Percentiles rank a stretch among this genome's conserved stretches.
Evolutionary conservation across 2,329 filamentous ascomycete genomes (phyloP).

Genomic region (Fusarium penzigii): DNA sequence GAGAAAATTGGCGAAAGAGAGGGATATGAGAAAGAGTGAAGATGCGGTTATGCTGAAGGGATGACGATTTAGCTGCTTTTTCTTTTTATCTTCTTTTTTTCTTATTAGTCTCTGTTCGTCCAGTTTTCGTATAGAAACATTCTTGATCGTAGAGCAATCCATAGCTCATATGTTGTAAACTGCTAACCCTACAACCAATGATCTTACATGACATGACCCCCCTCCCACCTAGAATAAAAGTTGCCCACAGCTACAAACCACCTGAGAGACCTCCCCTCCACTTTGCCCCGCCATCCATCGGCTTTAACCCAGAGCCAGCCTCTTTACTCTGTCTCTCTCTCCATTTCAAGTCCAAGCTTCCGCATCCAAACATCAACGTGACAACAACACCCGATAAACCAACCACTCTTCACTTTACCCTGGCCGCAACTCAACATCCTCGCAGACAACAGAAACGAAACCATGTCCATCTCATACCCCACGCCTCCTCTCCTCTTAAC

Average conservation of each 20-base stretch:
- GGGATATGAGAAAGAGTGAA: no score
- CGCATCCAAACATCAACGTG: constrained; percentile 1
- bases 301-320: constrained; percentile 8
- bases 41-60: no score
- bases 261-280: background rate
- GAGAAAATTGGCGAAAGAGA: background rate
- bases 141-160: constrained; percentile 1
- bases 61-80: no score
- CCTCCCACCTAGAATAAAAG: constrained; percentile 7
- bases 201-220: constrained; percentile 27
- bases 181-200: constrained; percentile 21
- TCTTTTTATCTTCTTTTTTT: background rate
- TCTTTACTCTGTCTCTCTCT: constrained; percentile 21
- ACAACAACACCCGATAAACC: background rate
- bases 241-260: background rate
- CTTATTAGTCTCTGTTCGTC: background rate
- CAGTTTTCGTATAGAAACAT: background rate
- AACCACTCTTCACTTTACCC: background rate
- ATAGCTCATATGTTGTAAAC: background rate
- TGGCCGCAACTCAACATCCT: background rate
- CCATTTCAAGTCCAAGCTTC: constrained; percentile 13
- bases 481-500: constrained; percentile 64
- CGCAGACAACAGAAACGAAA: background rate
- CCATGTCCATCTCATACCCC: constrained; percentile 40
- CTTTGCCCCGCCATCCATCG: constrained; percentile 13